Percentiles rank a stretch among this genome's conserved stretches.
Evolutionary conservation across 805 yeast genomes (phyloP).

Genomic region (Candida argentea): DNA sequence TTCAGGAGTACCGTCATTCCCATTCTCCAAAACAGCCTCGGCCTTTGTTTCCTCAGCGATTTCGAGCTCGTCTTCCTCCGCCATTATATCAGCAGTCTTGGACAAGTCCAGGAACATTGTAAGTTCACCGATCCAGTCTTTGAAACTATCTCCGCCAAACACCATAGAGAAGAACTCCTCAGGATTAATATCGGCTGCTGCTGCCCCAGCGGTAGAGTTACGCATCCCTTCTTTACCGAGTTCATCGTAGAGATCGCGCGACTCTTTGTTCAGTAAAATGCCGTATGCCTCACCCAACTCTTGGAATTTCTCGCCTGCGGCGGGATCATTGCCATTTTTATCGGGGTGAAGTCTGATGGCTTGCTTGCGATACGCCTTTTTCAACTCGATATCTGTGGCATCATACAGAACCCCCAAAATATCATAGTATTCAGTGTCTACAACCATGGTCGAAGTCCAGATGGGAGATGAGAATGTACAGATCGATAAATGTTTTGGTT

Average conservation of each 20-base stretch:
- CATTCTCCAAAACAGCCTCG: conserved; percentile 2
- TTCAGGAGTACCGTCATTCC: conserved; percentile 2
- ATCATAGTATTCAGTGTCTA: conserved; percentile 84
- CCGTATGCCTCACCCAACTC: conserved; percentile 59
- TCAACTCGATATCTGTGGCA: conserved; percentile 76
- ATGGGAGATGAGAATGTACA: not conserved
- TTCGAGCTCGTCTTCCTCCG: conserved; percentile 28
- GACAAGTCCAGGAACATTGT: conserved; percentile 68
- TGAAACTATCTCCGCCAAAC: conserved; percentile 76
- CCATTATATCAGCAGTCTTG: conserved; percentile 42
- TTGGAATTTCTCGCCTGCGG: conserved; percentile 82
- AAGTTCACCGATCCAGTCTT: conserved; percentile 81
- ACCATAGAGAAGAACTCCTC: conserved; percentile 73
- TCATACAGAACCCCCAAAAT: conserved; percentile 53
- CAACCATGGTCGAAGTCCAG: conserved; percentile 47
- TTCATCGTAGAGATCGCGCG: conserved; percentile 70
- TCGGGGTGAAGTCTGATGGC: conserved; percentile 93
- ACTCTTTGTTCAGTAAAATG: conserved; percentile 62
- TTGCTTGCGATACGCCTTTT: conserved; percentile 84
- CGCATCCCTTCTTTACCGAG: conserved; percentile 56
- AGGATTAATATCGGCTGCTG: conserved; percentile 67
- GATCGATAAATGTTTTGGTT: not conserved
- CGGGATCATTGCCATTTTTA: conserved; percentile 89
- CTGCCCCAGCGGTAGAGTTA: conserved; percentile 56
- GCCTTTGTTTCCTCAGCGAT: conserved; percentile 10